These are phyloP conservation scores for Penicillium digitatum DNA, from an alignment of 2,329 filamentous ascomycete species.

Conservation along the genomic window DNA sequence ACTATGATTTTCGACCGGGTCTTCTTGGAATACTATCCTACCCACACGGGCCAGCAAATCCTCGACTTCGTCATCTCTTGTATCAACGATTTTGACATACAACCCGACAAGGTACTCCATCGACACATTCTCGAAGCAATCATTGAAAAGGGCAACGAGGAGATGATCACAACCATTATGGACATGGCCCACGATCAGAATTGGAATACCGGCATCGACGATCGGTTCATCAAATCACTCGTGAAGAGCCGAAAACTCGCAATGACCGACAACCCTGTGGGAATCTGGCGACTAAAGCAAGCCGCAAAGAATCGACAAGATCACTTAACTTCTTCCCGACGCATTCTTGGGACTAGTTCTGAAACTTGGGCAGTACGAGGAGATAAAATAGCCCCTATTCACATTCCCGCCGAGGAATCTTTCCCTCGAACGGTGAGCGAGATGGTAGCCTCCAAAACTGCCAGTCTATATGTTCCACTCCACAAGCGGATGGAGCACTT, in stretches of 20 bases:
- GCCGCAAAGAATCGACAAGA: constrained; percentile 34
- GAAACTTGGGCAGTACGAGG: constrained; percentile 13
- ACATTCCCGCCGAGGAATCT: constrained; percentile 11
- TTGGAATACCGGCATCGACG: constrained; percentile 35
- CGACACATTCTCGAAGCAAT: constrained; percentile 40
- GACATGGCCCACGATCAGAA: constrained; percentile 27
- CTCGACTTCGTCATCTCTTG: constrained; percentile 36
- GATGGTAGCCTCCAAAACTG: constrained; percentile 26
- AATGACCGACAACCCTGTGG: constrained; percentile 34
- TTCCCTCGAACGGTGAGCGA: constrained; percentile 31
- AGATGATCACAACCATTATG: constrained; percentile 33
- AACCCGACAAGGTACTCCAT: constrained; percentile 39
- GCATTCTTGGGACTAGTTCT: constrained; percentile 32
- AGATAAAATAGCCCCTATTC: constrained; percentile 16
- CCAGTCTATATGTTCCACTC: constrained; percentile 34
- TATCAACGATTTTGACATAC: constrained; percentile 36
- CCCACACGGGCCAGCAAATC: constrained; percentile 33
- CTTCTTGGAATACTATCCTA: constrained; percentile 41
- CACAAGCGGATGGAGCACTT: constrained; percentile 37
- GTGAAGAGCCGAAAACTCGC: constrained; percentile 34
- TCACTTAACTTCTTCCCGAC: constrained; percentile 31
- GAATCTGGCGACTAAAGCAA: constrained; percentile 42
- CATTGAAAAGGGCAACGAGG: constrained; percentile 36
- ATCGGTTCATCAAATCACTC: constrained; percentile 31
- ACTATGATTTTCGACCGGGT: constrained; percentile 37